Evolutionary conservation across 2,329 filamentous ascomycete genomes (phyloP).

Genomic region (Claviceps spartinae): DNA sequence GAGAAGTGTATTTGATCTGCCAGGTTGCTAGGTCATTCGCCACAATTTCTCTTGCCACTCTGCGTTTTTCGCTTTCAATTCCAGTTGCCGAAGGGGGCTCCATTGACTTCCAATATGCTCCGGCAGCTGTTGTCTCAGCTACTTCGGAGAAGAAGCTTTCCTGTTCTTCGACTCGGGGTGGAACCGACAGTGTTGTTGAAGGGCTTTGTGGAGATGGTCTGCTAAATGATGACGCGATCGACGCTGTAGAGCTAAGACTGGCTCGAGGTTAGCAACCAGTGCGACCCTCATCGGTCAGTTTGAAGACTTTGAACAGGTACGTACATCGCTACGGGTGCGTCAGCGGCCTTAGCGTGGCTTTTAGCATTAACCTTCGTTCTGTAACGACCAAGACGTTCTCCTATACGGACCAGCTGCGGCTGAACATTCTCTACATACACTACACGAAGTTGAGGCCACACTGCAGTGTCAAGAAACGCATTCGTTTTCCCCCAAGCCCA

Average conservation of each 20-base stretch:
- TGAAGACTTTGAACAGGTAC: background rate
- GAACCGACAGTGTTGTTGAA: conserved; percentile 18
- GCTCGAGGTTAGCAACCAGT: background rate
- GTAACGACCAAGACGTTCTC: conserved; percentile 72
- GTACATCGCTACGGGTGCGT: background rate
- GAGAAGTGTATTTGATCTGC: conserved; percentile 78
- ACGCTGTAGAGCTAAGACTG: conserved; percentile 8
- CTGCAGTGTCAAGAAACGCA: conserved; percentile 56
- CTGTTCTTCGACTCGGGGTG: conserved; percentile 10
- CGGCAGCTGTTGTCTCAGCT: conserved; percentile 10
- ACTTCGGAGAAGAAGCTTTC: conserved; percentile 15
- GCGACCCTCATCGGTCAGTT: background rate
- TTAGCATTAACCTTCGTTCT: conserved; percentile 26
- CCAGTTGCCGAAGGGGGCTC: conserved; percentile 31
- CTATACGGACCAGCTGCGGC: conserved; percentile 85
- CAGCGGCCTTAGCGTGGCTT: conserved; percentile 5
- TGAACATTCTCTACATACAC: conserved; percentile 88
- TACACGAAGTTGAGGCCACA: conserved; percentile 70
- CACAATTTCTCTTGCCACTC: conserved; percentile 52
- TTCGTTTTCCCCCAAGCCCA: conserved; percentile 58
- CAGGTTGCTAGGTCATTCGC: conserved; percentile 67
- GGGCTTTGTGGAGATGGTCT: conserved; percentile 20
- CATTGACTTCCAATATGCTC: conserved; percentile 21
- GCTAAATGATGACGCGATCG: conserved; percentile 20
- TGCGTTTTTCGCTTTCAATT: conserved; percentile 39